Base-by-base conservation (phyloP, 441 rosid species). In the Gossypium lobatum region DNA sequence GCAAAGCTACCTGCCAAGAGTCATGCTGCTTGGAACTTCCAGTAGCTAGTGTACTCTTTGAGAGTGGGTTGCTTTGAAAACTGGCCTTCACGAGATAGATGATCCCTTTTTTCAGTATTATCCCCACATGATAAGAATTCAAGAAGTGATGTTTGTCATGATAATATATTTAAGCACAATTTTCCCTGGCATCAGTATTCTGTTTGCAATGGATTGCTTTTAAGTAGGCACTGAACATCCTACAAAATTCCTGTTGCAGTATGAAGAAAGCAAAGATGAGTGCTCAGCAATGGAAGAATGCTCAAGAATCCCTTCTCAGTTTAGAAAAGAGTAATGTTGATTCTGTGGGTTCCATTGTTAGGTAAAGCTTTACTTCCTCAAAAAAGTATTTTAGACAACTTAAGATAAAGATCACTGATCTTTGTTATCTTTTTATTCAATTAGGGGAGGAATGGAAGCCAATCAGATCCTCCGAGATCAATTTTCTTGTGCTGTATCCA, bases 321-420 rank as follows among this genome's bases (percentile, higher is more conserved):
- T 83, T 92, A 69, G 98, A 96, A 77, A 85, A 85, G 77, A 79
- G 85, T 80, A 96, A 91, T 42, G 95, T 93, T 55, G 89, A 88
- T 82, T 92, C 99, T 60, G 94, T 93, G 70, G 88, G 88, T 78
- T 90, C 97, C 39, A 89, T 96, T 71, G 89, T 89, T 70, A 86
- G 94, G 99, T 95, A 83, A 31, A 70, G 81, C 13, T 55, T 55
- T 53, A 17, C 68, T 73, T 75, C 25, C 45, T 54, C 42, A 61
- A 13, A 31, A 28, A 20, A 59, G 13, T 10, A 13, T 79, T 42
- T 17, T 26, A 54, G 34, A 28, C 54, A 70, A 25, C 50, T 74
- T 54, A 64, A 45, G 58, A 17, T 71, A 50, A 34, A 3, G 5
- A 67, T 58, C 16, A 54, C 58, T 53, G 16, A 28, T 28, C 21